These are phyloP conservation scores for Amaranthus palmeri DNA, from an alignment of 148 eudicot species.

Conservation along the genomic window DNA sequence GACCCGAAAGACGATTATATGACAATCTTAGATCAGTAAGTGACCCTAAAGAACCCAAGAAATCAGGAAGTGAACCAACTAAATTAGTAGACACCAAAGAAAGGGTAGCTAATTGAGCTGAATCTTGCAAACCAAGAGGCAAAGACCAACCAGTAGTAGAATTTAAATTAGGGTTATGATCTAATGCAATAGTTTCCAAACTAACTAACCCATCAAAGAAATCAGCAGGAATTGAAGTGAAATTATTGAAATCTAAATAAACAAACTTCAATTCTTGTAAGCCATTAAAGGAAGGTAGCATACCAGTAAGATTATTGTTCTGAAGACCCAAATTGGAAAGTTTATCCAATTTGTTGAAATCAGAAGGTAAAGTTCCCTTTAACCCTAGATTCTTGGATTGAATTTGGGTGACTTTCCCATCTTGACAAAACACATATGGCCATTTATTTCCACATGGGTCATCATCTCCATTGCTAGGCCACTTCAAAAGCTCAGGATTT, in stretches of 20 bases:
- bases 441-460: conserved; percentile 92
- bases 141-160: conserved; percentile 70
- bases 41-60: conserved; percentile 60
- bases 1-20: conserved; percentile 54
- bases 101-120: conserved; percentile 60
- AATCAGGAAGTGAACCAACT: conserved; percentile 80
- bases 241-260: conserved; percentile 70
- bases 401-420: conserved; percentile 62
- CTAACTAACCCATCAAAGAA: conserved; percentile 74
- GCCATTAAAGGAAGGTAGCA: conserved; percentile 72
- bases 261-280: conserved; percentile 51
- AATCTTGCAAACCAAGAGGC: conserved; percentile 48
- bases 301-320: conserved; percentile 65
- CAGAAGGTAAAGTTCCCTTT: conserved; percentile 64
- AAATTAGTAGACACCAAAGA: conserved; percentile 60
- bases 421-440: conserved; percentile 53
- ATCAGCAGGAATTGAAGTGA: conserved; percentile 72
- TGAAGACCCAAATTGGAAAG: conserved; percentile 77
- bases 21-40: conserved; percentile 51
- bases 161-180: conserved; percentile 59
- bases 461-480: conserved; percentile 53
- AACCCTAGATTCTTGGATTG: conserved; percentile 62
- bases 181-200: conserved; percentile 73
- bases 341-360: conserved; percentile 55
- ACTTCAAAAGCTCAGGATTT: conserved; percentile 68